Percentiles rank a stretch among this genome's conserved stretches.
Conservation (phyloP, 352 stramenopile species). For the Globisporangium yorkense region DNA sequence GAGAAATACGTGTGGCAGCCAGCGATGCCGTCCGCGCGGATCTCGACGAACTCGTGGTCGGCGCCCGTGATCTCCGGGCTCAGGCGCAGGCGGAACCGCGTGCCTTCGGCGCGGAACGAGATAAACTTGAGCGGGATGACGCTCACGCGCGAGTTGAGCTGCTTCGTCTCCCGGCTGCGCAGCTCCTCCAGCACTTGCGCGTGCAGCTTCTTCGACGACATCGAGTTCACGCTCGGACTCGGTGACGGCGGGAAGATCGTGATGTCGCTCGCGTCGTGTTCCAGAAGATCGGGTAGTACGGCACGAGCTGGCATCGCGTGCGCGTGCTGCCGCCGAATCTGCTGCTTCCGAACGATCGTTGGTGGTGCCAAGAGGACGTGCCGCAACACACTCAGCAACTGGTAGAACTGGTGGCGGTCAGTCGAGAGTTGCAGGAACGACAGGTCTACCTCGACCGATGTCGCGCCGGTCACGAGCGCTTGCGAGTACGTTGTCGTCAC, state of each 20-base stretch:
- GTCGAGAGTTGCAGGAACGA: conserved; percentile 69
- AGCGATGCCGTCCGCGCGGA: conserved; percentile 51
- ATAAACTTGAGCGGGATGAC: conserved; percentile 56
- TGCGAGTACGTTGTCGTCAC: conserved; percentile 55
- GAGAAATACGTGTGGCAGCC: conserved; percentile 66
- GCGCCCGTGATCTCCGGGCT: conserved; percentile 50
- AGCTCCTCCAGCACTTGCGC: conserved; percentile 65
- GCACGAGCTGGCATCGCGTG: conserved; percentile 2
- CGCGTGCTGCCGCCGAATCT: conserved; percentile 4
- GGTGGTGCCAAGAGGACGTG: conserved; percentile 72
- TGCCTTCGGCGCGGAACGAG: conserved; percentile 54
- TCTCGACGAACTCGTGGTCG: conserved; percentile 73
- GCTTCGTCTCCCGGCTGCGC: conserved; percentile 47
- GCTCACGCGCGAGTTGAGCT: conserved; percentile 24
- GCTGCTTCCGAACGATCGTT: conserved; percentile 21
- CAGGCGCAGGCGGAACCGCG: conserved; percentile 46
- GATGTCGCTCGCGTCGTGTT: conserved; percentile 25
- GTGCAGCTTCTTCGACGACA: conserved; percentile 51
- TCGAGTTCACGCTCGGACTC: conserved; percentile 6
- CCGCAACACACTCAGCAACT: conserved; percentile 68
- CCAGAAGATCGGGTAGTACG: not conserved
- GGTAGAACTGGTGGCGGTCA: conserved; percentile 78
- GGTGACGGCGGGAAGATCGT: conserved; percentile 22
- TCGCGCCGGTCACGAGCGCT: conserved; percentile 30
- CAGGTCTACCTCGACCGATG: conserved; percentile 50